Evolutionary conservation across 768 basidiomycete genomes (phyloP).

Genomic region (Trametes sanguinea): DNA sequence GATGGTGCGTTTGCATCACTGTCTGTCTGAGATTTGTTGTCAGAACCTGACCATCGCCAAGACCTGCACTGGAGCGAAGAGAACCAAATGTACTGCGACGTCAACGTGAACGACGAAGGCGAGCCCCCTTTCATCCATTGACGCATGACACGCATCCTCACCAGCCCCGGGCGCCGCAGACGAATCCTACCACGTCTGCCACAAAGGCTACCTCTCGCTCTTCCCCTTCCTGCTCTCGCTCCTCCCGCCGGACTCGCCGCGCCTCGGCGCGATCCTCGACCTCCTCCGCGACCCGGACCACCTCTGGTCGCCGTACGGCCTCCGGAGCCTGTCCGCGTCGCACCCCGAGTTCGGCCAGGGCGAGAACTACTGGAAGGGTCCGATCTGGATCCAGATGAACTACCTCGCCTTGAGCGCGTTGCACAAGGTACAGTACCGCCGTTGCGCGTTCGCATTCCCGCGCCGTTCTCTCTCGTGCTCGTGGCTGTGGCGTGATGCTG

Average conservation of each 20-base stretch:
- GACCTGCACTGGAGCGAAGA: slow-evolving; percentile 95
- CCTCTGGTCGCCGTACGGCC: slow-evolving; percentile 89
- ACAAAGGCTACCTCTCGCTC: slow-evolving; percentile 90
- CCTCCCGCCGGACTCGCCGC: slow-evolving; percentile 74
- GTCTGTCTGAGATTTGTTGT: neutral
- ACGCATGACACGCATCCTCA: neutral
- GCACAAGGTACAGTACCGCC: slow-evolving; percentile 53
- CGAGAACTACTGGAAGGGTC: slow-evolving; percentile 97
- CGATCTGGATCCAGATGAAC: slow-evolving; percentile 98
- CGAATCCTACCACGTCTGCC: slow-evolving; percentile 88
- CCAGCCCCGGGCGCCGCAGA: slow-evolving; percentile 49
- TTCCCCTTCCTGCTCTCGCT: slow-evolving; percentile 91
- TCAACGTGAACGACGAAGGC: slow-evolving; percentile 85
- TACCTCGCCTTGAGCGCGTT: slow-evolving; percentile 83
- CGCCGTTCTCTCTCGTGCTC: neutral
- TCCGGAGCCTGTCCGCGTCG: slow-evolving; percentile 84
- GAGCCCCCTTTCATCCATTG: neutral
- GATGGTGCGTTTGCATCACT: slow-evolving; percentile 54
- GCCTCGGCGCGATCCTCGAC: slow-evolving; percentile 80
- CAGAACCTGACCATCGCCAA: slow-evolving; percentile 31
- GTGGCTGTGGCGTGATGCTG: neutral
- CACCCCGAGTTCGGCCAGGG: slow-evolving; percentile 90
- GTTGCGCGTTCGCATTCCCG: slow-evolving; percentile 11
- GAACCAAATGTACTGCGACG: slow-evolving; percentile 91
- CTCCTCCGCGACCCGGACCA: slow-evolving; percentile 77